A percentile compares a stretch with the other conserved stretches of the same genome.
phyloP scores from a whole-genome alignment of 225 moss, liverwort and hornwort genomes.

The Bryum argenteum region DNA sequence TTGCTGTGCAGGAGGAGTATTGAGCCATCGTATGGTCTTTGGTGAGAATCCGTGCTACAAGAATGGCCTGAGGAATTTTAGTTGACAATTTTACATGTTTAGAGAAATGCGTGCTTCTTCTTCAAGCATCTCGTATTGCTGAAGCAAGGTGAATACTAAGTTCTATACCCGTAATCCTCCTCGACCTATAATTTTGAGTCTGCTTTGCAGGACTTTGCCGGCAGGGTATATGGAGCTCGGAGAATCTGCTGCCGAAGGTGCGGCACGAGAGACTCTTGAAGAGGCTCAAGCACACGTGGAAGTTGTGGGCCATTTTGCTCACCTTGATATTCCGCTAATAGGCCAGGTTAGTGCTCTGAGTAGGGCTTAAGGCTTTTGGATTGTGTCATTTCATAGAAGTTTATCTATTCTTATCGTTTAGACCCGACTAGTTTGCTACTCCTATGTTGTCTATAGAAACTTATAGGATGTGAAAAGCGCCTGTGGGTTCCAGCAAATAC shows the following conservation, averaged over 20 bases:
- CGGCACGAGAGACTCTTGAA: slow-evolving; percentile 91
- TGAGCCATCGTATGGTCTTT: slow-evolving; percentile 90
- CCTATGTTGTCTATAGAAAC: background rate
- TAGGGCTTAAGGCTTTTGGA: slow-evolving; percentile 15
- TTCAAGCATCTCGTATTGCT: slow-evolving; percentile 18
- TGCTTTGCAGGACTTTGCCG: slow-evolving; percentile 80
- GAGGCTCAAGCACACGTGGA: slow-evolving; percentile 95
- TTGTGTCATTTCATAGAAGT: background rate
- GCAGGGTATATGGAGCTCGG: slow-evolving; percentile 99
- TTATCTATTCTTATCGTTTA: background rate
- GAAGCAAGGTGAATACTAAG: background rate
- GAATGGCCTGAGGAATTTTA: slow-evolving; percentile 13
- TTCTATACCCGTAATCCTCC: background rate
- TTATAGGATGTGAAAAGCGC: background rate
- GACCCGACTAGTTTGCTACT: background rate
- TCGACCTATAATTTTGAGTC: slow-evolving; percentile 8
- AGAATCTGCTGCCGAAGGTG: slow-evolving; percentile 98
- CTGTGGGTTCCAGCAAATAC: background rate
- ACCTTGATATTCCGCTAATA: slow-evolving; percentile 85
- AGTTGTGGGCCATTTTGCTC: slow-evolving; percentile 82
- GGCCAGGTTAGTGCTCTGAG: slow-evolving; percentile 75
- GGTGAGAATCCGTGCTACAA: slow-evolving; percentile 51
- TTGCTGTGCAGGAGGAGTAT: slow-evolving; percentile 89
- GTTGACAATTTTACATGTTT: background rate
- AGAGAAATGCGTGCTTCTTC: background rate